phyloP scores from a whole-genome alignment of 1,284 basidiomycete species.

The Malassezia sympodialis region DNA sequence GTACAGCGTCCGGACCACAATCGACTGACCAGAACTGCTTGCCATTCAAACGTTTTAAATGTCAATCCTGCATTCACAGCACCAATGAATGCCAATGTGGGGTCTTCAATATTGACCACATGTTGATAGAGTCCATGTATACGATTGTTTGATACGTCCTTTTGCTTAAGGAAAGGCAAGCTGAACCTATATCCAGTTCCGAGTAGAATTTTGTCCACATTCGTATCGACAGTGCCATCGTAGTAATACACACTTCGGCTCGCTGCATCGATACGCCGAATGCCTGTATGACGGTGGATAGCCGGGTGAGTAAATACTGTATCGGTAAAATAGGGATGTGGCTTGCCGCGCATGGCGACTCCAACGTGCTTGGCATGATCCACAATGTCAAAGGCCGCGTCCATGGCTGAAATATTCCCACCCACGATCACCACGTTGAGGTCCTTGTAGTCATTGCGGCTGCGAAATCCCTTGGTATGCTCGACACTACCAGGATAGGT shows the following conservation, averaged over 20 bases:
- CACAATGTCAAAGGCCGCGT: background rate
- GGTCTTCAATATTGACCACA: background rate
- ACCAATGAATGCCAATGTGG: background rate
- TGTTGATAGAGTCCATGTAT: conserved; percentile 2
- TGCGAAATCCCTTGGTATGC: conserved; percentile 1
- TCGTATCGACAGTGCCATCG: background rate
- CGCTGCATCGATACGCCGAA: background rate
- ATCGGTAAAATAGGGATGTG: conserved; percentile 1
- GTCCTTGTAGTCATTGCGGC: background rate
- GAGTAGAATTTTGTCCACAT: background rate
- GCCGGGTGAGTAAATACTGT: background rate
- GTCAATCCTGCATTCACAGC: conserved; percentile 1
- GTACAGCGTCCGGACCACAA: background rate
- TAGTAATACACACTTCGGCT: background rate
- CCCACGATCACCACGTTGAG: conserved; percentile 2
- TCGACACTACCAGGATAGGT: background rate
- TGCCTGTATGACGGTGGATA: background rate
- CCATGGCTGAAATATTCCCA: background rate
- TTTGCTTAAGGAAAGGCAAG: background rate
- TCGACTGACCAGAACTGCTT: background rate
- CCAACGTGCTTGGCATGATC: background rate
- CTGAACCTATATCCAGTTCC: conserved; percentile 2
- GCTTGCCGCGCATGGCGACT: background rate
- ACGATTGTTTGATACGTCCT: background rate
- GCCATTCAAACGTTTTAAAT: conserved; percentile 9